Conservation (phyloP, 805 yeast genomes). For the Wickerhamiella azymoides region DNA sequence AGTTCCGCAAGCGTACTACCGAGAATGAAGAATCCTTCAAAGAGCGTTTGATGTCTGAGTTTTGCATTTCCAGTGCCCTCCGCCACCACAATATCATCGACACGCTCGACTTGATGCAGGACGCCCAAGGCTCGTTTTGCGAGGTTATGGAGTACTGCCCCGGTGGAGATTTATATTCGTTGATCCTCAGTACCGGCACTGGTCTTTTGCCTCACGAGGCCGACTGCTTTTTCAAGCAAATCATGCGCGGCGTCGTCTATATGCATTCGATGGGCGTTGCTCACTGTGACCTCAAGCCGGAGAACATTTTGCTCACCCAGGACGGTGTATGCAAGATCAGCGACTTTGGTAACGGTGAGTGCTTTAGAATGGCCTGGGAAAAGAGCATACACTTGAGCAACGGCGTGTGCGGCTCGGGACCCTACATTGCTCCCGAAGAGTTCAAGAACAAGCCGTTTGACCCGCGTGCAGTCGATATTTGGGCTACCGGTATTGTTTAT, state of each 20-base stretch:
- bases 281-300: conserved; percentile 86
- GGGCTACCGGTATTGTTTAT: conserved; percentile 77
- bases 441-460: conserved; percentile 46
- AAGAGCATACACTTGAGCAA: conserved; percentile 47
- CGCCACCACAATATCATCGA: conserved; percentile 64
- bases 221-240: conserved; percentile 82
- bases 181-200: conserved; percentile 39
- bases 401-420: conserved; percentile 81
- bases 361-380: conserved; percentile 85
- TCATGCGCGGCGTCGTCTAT: conserved; percentile 65
- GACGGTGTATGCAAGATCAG: conserved; percentile 55
- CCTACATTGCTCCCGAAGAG: conserved; percentile 90
- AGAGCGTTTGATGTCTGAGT: conserved; percentile 75
- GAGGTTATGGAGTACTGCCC: conserved; percentile 96
- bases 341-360: conserved; percentile 87
- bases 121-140: conserved; percentile 55
- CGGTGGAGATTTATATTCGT: conserved; percentile 62
- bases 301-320: conserved; percentile 58
- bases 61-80: conserved; percentile 69
- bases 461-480: conserved; percentile 68
- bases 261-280: conserved; percentile 89
- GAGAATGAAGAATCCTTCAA: conserved; percentile 47
- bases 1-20: conserved; percentile 46
- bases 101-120: conserved; percentile 67
- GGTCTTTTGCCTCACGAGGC: conserved; percentile 52